Conservation (phyloP, 306 rosid species). For the Albizia julibrissin region DNA sequence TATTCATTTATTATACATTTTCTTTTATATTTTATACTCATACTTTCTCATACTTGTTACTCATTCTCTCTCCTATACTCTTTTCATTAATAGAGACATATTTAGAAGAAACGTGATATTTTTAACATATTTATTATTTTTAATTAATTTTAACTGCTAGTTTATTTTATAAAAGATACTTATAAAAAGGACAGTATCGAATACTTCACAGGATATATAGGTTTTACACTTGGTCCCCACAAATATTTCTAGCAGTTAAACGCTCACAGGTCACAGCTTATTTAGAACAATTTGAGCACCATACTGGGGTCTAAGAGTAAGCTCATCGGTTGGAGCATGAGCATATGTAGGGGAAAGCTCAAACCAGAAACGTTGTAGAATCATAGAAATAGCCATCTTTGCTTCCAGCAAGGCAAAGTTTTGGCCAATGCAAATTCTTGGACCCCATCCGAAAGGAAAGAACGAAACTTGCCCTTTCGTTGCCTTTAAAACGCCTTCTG, state of each 20-base stretch:
- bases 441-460: constrained; percentile 72
- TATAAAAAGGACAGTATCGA: too few species aligned
- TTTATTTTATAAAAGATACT: too few species aligned
- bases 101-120: too few species aligned
- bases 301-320: constrained; percentile 39
- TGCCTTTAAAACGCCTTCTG: constrained; percentile 32
- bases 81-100: too few species aligned
- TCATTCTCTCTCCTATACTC: too few species aligned
- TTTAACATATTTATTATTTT: too few species aligned
- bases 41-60: too few species aligned
- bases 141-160: too few species aligned
- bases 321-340: constrained; percentile 28
- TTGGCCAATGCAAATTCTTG: constrained; percentile 64
- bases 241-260: neutral
- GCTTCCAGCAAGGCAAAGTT: constrained; percentile 49
- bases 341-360: constrained; percentile 49
- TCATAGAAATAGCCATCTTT: constrained; percentile 40
- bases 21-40: too few species aligned
- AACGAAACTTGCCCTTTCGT: constrained; percentile 29
- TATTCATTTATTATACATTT: too few species aligned
- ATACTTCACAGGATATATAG: too few species aligned
- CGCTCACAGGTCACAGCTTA: constrained; percentile 11
- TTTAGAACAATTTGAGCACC: constrained; percentile 44
- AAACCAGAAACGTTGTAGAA: constrained; percentile 47
- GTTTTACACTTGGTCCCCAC: too few species aligned